phyloP scores from a whole-genome alignment of 306 rosid species.

The Rosa multiflora region DNA sequence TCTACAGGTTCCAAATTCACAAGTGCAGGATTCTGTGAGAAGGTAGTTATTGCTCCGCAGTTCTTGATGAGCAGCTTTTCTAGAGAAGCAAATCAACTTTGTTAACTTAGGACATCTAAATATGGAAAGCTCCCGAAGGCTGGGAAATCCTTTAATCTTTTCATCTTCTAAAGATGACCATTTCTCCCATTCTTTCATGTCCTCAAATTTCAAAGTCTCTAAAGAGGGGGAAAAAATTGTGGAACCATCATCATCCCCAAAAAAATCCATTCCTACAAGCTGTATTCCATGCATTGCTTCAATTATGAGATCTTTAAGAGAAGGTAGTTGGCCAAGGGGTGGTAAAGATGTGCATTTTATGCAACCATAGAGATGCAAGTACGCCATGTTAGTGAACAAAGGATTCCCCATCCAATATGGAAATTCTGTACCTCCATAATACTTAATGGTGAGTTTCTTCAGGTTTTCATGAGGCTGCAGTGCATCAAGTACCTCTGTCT shows the following conservation, averaged over 20 bases:
- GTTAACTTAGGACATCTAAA: slow-evolving; percentile 9
- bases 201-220: slow-evolving; percentile 23
- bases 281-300: slow-evolving; percentile 7
- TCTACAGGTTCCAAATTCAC: not conserved
- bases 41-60: slow-evolving; percentile 7
- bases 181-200: slow-evolving; percentile 31
- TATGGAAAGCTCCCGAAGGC: slow-evolving; percentile 21
- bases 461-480: too few species aligned
- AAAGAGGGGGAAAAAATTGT: slow-evolving; percentile 15
- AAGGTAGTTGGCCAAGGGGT: slow-evolving; percentile 29
- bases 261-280: slow-evolving; percentile 26
- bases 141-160: slow-evolving; percentile 1
- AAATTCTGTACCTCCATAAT: slow-evolving; percentile 29
- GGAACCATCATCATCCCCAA: slow-evolving; percentile 13
- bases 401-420: slow-evolving; percentile 28
- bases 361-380: slow-evolving; percentile 11
- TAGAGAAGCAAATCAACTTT: slow-evolving; percentile 7
- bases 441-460: slow-evolving; percentile 25
- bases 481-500: slow-evolving; percentile 23
- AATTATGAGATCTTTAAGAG: slow-evolving; percentile 27
- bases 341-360: slow-evolving; percentile 15
- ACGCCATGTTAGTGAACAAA: not conserved
- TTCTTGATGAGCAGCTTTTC: not conserved
- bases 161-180: slow-evolving; percentile 23
- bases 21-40: not conserved